Percentiles rank a stretch among this genome's conserved stretches.
Conservation (phyloP, 495 filamentous ascomycete genomes). For the Annulohypoxylon bovei region DNA sequence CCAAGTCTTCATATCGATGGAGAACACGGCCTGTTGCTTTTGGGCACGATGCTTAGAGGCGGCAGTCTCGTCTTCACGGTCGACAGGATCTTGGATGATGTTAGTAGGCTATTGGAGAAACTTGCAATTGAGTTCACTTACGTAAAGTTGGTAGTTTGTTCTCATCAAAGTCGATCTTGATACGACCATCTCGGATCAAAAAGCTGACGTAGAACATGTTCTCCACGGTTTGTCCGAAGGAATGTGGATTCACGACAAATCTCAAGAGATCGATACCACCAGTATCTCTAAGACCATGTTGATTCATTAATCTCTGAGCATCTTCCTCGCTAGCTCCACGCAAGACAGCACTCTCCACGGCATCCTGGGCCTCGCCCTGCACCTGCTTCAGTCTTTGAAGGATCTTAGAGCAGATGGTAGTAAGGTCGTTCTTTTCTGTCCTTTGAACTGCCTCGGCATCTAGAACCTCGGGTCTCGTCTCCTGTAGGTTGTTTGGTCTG, state of each 20-base stretch:
- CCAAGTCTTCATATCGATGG: constrained; percentile 86
- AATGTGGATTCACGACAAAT: constrained; percentile 87
- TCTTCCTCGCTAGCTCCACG: constrained; percentile 38
- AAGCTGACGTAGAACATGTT: constrained; percentile 98
- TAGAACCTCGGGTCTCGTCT: constrained; percentile 79
- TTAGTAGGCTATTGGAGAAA: constrained; percentile 28
- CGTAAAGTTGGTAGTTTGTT: constrained; percentile 75
- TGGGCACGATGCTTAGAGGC: constrained; percentile 56
- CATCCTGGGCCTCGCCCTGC: constrained; percentile 53
- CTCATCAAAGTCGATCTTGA: constrained; percentile 71
- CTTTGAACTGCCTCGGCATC: constrained; percentile 74
- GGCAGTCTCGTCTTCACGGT: constrained; percentile 37
- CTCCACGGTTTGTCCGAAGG: constrained; percentile 95
- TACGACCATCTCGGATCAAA: constrained; percentile 84
- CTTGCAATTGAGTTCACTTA: constrained; percentile 54
- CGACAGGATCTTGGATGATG: constrained; percentile 30
- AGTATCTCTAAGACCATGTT: constrained; percentile 66
- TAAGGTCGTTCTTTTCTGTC: constrained; percentile 78
- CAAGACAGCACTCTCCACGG: constrained; percentile 52
- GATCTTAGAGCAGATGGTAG: constrained; percentile 71
- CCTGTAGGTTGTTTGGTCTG: constrained; percentile 68
- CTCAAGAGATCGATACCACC: constrained; percentile 78
- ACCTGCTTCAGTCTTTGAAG: constrained; percentile 59
- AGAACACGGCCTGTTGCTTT: constrained; percentile 85
- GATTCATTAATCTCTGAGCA: constrained; percentile 56